Evolutionary conservation across 2,329 filamentous ascomycete genomes (phyloP).

Genomic region (Fusarium sp.): DNA sequence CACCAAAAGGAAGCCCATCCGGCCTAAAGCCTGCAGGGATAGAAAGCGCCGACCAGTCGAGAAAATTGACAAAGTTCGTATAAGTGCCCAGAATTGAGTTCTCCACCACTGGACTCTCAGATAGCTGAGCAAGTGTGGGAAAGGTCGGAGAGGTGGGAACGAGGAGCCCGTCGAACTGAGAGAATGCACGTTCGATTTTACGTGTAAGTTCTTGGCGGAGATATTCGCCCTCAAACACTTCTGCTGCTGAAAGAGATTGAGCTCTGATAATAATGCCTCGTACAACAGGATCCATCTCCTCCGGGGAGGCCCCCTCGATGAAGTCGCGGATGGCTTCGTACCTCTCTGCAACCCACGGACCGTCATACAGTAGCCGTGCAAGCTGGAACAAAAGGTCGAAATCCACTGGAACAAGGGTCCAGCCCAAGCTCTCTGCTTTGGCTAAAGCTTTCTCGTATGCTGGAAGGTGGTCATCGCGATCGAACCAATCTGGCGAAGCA

Average conservation of each 20-base stretch:
- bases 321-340: slow-evolving; percentile 65
- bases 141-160: slow-evolving; percentile 69
- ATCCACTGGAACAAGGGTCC: slow-evolving; percentile 58
- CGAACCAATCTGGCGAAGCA: slow-evolving; percentile 56
- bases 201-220: slow-evolving; percentile 56
- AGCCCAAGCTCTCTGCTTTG: slow-evolving; percentile 56
- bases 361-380: slow-evolving; percentile 67
- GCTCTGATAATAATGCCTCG: slow-evolving; percentile 56
- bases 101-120: slow-evolving; percentile 63
- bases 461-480: slow-evolving; percentile 54
- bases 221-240: slow-evolving; percentile 60
- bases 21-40: slow-evolving; percentile 63
- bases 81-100: slow-evolving; percentile 69
- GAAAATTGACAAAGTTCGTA: slow-evolving; percentile 72
- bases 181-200: slow-evolving; percentile 57
- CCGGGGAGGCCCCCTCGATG: slow-evolving; percentile 52
- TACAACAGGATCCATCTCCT: slow-evolving; percentile 55
- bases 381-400: slow-evolving; percentile 65
- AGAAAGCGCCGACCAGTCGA: slow-evolving; percentile 68
- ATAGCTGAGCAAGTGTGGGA: slow-evolving; percentile 64
- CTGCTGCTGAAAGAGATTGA: slow-evolving; percentile 58
- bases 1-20: slow-evolving; percentile 55
- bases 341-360: slow-evolving; percentile 69
- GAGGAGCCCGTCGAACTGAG: slow-evolving; percentile 62
- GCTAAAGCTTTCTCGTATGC: slow-evolving; percentile 59